A percentile compares a stretch with the other conserved stretches of the same genome.
Evolutionary conservation across 306 rosid species (phyloP).

Genomic region (Rosa multiflora): DNA sequence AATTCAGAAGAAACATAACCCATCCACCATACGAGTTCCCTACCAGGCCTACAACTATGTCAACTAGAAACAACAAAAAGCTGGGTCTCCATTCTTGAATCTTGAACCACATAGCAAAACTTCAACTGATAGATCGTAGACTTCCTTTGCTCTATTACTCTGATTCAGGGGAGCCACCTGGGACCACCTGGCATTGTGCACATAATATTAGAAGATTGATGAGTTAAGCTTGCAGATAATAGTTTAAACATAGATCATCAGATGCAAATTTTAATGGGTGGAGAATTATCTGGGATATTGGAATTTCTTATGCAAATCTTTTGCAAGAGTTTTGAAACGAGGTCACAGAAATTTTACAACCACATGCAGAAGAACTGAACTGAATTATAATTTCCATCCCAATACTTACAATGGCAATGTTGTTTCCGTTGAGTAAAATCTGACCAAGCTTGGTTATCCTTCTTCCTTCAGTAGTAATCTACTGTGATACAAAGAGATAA

Average conservation of each 20-base stretch:
- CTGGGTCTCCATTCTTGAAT: neutral
- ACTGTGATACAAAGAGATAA: conserved; percentile 40
- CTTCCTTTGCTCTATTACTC: conserved; percentile 42
- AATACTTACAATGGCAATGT: conserved; percentile 97
- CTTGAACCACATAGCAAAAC: too few species aligned
- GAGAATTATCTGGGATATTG: neutral
- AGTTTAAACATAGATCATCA: neutral
- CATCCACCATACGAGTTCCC: neutral
- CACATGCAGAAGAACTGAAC: neutral
- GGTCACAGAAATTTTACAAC: neutral
- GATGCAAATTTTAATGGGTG: neutral
- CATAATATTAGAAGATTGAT: neutral
- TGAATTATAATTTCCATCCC: neutral
- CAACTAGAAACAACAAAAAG: conserved; percentile 23
- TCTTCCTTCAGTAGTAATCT: conserved; percentile 93
- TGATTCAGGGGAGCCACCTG: conserved; percentile 82
- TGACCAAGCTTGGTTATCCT: conserved; percentile 97
- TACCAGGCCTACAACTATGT: conserved; percentile 28
- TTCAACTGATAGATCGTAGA: neutral
- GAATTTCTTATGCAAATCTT: neutral
- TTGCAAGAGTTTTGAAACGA: neutral
- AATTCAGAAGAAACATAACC: neutral
- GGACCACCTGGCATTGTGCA: conserved; percentile 65
- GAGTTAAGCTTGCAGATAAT: neutral
- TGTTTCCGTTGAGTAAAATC: conserved; percentile 94